Base-by-base conservation (phyloP, 2,329 filamentous ascomycete genomes). In the Cladosporium sphaerospermum region DNA sequence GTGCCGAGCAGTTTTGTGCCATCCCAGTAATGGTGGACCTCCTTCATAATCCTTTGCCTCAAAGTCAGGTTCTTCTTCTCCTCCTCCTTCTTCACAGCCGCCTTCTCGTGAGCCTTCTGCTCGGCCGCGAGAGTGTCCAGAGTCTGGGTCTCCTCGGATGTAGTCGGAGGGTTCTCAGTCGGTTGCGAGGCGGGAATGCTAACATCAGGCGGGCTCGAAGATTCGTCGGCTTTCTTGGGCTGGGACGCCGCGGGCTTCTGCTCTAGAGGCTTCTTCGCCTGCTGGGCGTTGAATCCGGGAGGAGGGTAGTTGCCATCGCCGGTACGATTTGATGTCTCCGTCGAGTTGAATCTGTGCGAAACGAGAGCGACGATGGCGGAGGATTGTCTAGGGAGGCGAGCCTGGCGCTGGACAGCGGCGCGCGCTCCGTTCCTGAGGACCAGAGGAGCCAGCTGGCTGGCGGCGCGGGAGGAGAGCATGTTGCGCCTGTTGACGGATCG, bases 11-110 rank as follows among this genome's bases (percentile, higher is more conserved):
- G 78, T 73, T 99, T 99, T 28, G 90, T 97, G 56, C 93, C 93
- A 72, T 99, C 93, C 92, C 93, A 97, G 75, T 99, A 99, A 71
- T 99, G 93, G 57, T 85, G 83, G 11, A 78, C 79, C 72, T 99
- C 93, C 71, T 95, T 91, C 79, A 96, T 99, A 66, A 99, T 84
- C 75, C 91, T 95, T 70, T 97, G 88, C 71, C 83, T 86, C 1
- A 97, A 46, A 0, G 91, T 96, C 72, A 96, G 74, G 68, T 96
- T 96, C 76, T 91, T 89, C 62, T 85, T 80, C 57, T 88, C 84
- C 53, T 87, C 82, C 60, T 82, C 79, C 65, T 83, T 83, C 53
- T 82, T 78, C 8, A 79, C 70, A 0, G 77, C 68, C 50, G 80
- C 81, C 59, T 84, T 79, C 52, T 77, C 73, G 8, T 74, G 71